Evolutionary conservation across 1,284 basidiomycete species (phyloP), one percentile per base, ranked within the genome.

Genomic region (Irpex sp.): DNA sequence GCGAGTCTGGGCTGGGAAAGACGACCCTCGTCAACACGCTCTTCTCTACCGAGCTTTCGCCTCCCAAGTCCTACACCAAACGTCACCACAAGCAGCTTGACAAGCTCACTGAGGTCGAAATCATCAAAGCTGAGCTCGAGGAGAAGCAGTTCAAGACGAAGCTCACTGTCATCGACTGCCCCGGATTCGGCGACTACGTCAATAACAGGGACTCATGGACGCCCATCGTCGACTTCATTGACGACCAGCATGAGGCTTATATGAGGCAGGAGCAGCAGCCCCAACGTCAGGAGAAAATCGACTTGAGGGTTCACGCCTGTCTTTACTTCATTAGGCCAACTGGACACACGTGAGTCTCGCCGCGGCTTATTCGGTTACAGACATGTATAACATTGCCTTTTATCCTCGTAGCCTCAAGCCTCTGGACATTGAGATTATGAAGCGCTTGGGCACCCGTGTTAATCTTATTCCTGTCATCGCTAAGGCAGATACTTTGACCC

Each of bases 221-320:
- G 19, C 97, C 97, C 63, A 98, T 99, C 68, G 91, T 99, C 74
- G 97, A 99, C 78, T 99, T 99, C 77, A 95, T 99, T 72, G 97
- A 99, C 77, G 97, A 99, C 83, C 97, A 99, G 81, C 97, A 99
- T 77, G 97, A 99, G 79, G 91, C 93, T 37, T 99, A 97, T 80
- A 98, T 99, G 97, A 88, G 97, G 64, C 97, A 99, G 80, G 97
- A 99, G 80, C 97, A 99, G 79, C 97, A 99, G 78, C 97, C 97
- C 8, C 88, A 94, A 79, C 85, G 97, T 64, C 82, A 80, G 65
- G 93, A 97, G 71, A 98, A 98, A 84, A 93, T 91, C 56, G 97
- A 99, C 81, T 81, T 98, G 69, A 83, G 97, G 59, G 96, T 99
- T 7, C 97, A 99, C 74, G 96, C 96, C 1, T 99, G 97, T 78